These are phyloP conservation scores for Primulina huaijiensis DNA, from an alignment of 257 asterid genomes.

Conservation along the genomic window DNA sequence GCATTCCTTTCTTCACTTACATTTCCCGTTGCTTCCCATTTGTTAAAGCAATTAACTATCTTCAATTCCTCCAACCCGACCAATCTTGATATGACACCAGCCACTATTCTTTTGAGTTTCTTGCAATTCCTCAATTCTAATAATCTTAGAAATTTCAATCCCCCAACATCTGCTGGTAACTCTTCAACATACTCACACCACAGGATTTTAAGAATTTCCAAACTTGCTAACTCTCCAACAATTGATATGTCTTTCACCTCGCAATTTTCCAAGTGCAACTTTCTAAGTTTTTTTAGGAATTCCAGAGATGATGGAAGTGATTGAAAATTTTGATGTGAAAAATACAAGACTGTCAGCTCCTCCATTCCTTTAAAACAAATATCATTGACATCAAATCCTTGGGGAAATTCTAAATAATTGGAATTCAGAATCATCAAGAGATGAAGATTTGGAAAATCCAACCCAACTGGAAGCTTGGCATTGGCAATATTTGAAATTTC, in stretches of 20 bases:
- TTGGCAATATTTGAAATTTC: neutral
- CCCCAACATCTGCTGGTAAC: too few relatives aligned
- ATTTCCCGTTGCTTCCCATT: neutral
- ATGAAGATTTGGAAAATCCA: slow-evolving; percentile 4
- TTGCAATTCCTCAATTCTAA: too few relatives aligned
- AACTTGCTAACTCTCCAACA: slow-evolving; percentile 3
- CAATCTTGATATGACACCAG: too few relatives aligned
- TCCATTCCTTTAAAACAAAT: neutral
- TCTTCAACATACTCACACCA: neutral
- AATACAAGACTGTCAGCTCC: neutral
- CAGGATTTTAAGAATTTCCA: slow-evolving; percentile 12
- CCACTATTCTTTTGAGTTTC: too few relatives aligned
- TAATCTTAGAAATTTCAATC: too few relatives aligned
- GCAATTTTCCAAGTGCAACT: neutral
- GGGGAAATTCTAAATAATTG: neutral
- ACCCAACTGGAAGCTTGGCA: neutral
- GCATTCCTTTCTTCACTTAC: neutral
- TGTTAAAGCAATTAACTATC: neutral
- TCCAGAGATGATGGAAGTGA: slow-evolving; percentile 5
- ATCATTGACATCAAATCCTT: neutral
- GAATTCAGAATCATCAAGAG: neutral
- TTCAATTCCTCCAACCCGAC: too few relatives aligned
- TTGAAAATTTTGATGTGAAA: rapidly evolving
- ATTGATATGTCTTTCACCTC: neutral
- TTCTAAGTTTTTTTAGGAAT: neutral